phyloP scores from a whole-genome alignment of 345 rosid species.

The Pseudoturritis turrita region DNA sequence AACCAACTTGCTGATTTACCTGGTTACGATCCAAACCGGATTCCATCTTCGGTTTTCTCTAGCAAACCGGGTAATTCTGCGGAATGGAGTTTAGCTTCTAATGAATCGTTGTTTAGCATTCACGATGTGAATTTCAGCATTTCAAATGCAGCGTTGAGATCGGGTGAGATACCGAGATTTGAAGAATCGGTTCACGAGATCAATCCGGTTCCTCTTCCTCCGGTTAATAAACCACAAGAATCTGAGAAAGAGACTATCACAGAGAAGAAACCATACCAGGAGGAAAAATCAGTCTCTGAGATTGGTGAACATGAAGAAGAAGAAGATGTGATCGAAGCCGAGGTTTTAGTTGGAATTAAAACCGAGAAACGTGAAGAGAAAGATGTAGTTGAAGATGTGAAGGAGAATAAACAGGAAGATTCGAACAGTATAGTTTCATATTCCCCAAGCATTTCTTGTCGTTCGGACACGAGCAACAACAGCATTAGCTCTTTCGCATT shows the following conservation, averaged over 20 bases:
- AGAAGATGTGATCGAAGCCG: background rate
- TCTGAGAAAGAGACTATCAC: background rate
- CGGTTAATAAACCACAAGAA: conserved; percentile 32
- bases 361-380: background rate
- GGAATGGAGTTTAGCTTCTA: conserved; percentile 91
- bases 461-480: conserved; percentile 35
- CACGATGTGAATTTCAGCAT: conserved; percentile 52
- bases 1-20: conserved; percentile 2
- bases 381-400: background rate
- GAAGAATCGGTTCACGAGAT: conserved; percentile 33
- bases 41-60: conserved; percentile 61
- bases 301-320: background rate
- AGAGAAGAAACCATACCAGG: background rate
- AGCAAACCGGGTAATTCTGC: conserved; percentile 34
- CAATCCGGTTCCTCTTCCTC: conserved; percentile 22
- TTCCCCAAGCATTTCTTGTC: conserved; percentile 31
- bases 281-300: conserved; percentile 2
- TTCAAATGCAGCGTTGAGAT: conserved; percentile 40
- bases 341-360: background rate
- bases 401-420: conserved; percentile 9
- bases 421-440: background rate
- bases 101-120: conserved; percentile 85
- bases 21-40: conserved; percentile 61
- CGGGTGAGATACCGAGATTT: conserved; percentile 50
- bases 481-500: conserved; percentile 66